Conservation (phyloP, 148 eudicot genomes). For the Cornus florida region DNA sequence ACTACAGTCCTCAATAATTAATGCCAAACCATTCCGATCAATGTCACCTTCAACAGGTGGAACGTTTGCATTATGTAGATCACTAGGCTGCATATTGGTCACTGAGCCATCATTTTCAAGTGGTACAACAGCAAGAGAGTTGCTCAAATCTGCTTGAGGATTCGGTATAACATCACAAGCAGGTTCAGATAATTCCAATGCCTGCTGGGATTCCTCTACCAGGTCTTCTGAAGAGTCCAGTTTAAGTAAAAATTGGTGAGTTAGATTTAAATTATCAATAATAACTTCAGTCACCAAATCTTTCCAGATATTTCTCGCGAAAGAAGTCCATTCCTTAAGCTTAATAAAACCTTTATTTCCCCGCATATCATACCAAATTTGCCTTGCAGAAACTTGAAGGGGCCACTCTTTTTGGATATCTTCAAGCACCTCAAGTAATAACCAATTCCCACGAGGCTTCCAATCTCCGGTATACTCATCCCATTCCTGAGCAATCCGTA, state of each 20-base stretch:
- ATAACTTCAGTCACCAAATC: conserved; percentile 42
- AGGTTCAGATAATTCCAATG: conserved; percentile 17
- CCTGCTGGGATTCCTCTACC: conserved; percentile 21
- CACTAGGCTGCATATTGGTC: neutral
- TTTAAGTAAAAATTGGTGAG: conserved; percentile 30
- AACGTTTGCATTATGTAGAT: neutral
- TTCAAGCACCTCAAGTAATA: conserved; percentile 60
- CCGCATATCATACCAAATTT: conserved; percentile 89
- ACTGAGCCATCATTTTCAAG: conserved; percentile 8
- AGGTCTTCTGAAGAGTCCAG: conserved; percentile 24
- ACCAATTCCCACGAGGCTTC: conserved; percentile 77
- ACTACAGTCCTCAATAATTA: neutral
- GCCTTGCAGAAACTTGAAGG: conserved; percentile 63
- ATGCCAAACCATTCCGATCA: conserved; percentile 11
- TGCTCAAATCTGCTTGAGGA: conserved; percentile 11
- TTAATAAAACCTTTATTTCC: conserved; percentile 32
- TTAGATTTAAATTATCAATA: conserved; percentile 38
- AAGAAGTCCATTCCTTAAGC: conserved; percentile 63
- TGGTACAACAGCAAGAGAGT: conserved; percentile 21
- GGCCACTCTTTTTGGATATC: conserved; percentile 37
- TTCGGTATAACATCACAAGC: conserved; percentile 18
- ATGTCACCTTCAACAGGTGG: conserved; percentile 9
- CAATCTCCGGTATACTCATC: conserved; percentile 57
- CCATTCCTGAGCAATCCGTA: conserved; percentile 76
- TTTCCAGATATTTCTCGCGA: conserved; percentile 45